phyloP scores from a whole-genome alignment of 1,139 yeast genomes.

The Geotrichum europaeum region DNA sequence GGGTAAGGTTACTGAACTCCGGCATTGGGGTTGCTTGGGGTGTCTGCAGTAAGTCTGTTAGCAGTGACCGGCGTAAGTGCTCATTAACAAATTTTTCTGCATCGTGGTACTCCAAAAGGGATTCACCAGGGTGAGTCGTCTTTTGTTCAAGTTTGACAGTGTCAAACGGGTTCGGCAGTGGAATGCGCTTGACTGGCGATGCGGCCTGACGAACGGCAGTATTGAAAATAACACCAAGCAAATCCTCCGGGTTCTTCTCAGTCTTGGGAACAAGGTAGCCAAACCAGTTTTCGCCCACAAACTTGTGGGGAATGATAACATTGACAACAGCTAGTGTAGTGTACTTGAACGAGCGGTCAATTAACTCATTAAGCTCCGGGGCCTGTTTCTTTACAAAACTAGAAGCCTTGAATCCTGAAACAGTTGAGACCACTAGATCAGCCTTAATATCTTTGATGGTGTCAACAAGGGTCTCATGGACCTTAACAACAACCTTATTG shows the following conservation, averaged over 20 bases:
- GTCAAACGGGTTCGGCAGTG: constrained; percentile 15
- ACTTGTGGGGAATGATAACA: constrained; percentile 29
- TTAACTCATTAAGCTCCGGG: constrained; percentile 18
- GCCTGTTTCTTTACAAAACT: constrained; percentile 18
- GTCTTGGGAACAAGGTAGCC: constrained; percentile 79
- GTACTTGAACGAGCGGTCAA: constrained; percentile 24
- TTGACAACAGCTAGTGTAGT: constrained; percentile 36
- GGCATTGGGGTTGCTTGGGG: constrained; percentile 5
- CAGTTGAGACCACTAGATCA: constrained; percentile 30
- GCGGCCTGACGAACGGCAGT: constrained; percentile 49
- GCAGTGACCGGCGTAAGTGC: constrained; percentile 8
- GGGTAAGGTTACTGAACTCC: constrained; percentile 62
- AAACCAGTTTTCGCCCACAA: constrained; percentile 51
- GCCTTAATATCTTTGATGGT: constrained; percentile 14
- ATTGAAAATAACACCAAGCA: constrained; percentile 86
- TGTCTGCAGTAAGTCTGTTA: constrained; percentile 10
- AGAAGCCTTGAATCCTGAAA: constrained; percentile 25
- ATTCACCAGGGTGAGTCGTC: constrained; percentile 11
- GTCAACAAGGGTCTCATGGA: constrained; percentile 4
- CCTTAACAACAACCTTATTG: background rate
- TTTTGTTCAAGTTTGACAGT: constrained; percentile 12
- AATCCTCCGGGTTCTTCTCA: constrained; percentile 48
- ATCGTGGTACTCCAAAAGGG: constrained; percentile 15
- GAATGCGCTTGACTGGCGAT: constrained; percentile 17
- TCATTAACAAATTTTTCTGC: constrained; percentile 12